phyloP scores from a whole-genome alignment of 257 asterid species.

The Anisodus acutangulus region DNA sequence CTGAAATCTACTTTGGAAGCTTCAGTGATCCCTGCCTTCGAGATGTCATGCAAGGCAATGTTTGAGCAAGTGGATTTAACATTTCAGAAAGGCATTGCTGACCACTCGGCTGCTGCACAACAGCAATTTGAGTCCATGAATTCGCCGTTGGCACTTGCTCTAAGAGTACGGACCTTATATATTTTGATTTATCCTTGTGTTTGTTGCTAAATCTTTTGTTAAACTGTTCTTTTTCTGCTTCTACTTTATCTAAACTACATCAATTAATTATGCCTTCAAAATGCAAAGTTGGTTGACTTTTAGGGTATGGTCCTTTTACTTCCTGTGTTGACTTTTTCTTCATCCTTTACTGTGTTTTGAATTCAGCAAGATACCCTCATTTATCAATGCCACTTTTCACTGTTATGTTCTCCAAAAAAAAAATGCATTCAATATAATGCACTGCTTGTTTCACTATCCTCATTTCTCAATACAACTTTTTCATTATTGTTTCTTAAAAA shows the following conservation, averaged over 20 bases:
- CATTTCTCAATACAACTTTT: not conserved
- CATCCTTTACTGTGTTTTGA: not conserved
- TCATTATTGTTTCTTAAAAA: not conserved
- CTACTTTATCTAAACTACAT: not conserved
- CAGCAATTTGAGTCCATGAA: conserved; percentile 86
- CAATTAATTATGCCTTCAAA: conserved; percentile 9
- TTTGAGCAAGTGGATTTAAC: conserved; percentile 93
- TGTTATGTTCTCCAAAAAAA: not conserved
- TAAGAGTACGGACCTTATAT: conserved; percentile 59
- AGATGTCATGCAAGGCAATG: conserved; percentile 90
- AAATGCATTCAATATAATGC: not conserved
- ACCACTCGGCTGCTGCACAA: conserved; percentile 72
- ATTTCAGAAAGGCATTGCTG: conserved; percentile 86
- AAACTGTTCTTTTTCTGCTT: not conserved
- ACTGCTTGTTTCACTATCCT: not conserved
- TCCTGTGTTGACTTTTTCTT: not conserved
- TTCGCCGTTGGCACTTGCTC: conserved; percentile 74
- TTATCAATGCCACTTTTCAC: not conserved
- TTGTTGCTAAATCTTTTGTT: conserved; percentile 23
- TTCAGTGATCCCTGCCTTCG: conserved; percentile 88
- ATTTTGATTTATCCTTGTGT: not conserved
- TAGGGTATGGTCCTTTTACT: not conserved
- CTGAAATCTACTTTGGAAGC: conserved; percentile 80
- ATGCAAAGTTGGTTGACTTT: not conserved
- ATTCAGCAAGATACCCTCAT: conserved; percentile 6